A percentile compares a stretch with the other conserved stretches of the same genome.
Conservation (phyloP, 495 filamentous ascomycete species). For the Penicillium paradoxum region DNA sequence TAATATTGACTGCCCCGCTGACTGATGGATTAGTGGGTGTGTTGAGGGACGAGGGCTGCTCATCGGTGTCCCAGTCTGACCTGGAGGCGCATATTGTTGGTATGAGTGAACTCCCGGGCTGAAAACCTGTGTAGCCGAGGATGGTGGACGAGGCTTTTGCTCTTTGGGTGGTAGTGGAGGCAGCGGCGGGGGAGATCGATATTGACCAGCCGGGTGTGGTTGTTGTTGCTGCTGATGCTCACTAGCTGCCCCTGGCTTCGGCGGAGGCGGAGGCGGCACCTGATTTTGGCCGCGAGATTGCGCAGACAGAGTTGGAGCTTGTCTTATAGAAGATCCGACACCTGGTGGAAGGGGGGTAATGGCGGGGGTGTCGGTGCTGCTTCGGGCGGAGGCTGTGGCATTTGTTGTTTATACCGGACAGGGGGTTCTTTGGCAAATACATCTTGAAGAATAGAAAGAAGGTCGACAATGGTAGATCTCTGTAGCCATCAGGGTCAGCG, state of each 20-base stretch:
- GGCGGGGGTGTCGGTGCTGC: conserved; percentile 52
- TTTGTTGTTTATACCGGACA: conserved; percentile 65
- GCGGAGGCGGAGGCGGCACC: conserved; percentile 22
- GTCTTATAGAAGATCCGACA: conserved; percentile 32
- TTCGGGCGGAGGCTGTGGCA: conserved; percentile 29
- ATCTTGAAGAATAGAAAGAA: conserved; percentile 75
- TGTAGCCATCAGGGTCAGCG: conserved; percentile 30
- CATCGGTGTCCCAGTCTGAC: neutral
- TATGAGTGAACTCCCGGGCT: conserved; percentile 10
- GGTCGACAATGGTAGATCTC: conserved; percentile 77
- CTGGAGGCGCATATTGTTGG: conserved; percentile 14
- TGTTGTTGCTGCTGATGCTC: conserved; percentile 19
- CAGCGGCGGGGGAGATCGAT: conserved; percentile 31
- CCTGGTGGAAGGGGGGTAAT: conserved; percentile 67
- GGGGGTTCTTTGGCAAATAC: conserved; percentile 94
- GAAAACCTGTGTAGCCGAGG: neutral
- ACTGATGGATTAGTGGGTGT: neutral
- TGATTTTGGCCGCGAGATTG: conserved; percentile 5
- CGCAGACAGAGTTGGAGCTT: conserved; percentile 14
- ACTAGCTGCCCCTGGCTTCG: conserved; percentile 19
- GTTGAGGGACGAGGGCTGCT: conserved; percentile 4
- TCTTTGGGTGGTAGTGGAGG: conserved; percentile 42
- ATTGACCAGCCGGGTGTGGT: conserved; percentile 18
- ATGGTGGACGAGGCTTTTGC: conserved; percentile 16
- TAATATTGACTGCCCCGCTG: conserved; percentile 13